phyloP scores from a whole-genome alignment of 768 basidiomycete species.

The Boletus rubroflammeus region DNA sequence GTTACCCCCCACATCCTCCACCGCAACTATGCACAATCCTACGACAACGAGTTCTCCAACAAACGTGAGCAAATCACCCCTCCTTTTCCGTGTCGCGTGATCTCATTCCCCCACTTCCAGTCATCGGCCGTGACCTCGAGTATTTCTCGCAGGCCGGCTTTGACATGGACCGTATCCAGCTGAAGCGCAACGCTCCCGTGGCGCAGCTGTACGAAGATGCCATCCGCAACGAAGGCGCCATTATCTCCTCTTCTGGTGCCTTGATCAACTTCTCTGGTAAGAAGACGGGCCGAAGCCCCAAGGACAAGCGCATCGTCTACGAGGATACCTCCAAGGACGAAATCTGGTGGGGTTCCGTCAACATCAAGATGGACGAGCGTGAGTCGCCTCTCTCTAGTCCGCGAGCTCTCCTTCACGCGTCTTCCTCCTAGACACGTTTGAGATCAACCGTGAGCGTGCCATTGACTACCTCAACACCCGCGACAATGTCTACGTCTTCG shows the following conservation, averaged over 20 bases:
- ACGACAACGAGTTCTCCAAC: conserved; percentile 59
- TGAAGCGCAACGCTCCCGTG: conserved; percentile 90
- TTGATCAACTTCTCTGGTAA: conserved; percentile 99
- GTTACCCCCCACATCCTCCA: conserved; percentile 88
- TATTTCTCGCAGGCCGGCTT: conserved; percentile 99
- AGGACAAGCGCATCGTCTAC: conserved; percentile 99
- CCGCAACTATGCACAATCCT: conserved; percentile 76
- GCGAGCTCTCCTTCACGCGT: background rate
- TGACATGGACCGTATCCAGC: conserved; percentile 95
- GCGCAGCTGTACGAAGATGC: conserved; percentile 96
- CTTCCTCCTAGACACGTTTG: conserved; percentile 78
- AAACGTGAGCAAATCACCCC: conserved; percentile 46
- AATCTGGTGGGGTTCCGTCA: conserved; percentile 99
- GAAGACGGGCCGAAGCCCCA: conserved; percentile 96
- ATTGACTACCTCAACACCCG: conserved; percentile 99
- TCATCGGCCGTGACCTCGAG: conserved; percentile 89
- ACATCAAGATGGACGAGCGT: conserved; percentile 99
- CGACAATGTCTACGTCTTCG: conserved; percentile 97
- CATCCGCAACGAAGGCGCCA: conserved; percentile 96
- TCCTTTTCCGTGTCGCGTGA: conserved; percentile 2
- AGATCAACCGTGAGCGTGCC: conserved; percentile 97
- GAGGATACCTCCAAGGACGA: conserved; percentile 96
- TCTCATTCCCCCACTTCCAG: conserved; percentile 37
- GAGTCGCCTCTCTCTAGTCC: conserved; percentile 29
- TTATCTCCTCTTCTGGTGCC: conserved; percentile 93